A percentile compares a stretch with the other conserved stretches of the same genome.
These are phyloP conservation scores for Fonsecaea erecta DNA, from an alignment of 2,329 filamentous ascomycete species.

Conservation along the genomic window DNA sequence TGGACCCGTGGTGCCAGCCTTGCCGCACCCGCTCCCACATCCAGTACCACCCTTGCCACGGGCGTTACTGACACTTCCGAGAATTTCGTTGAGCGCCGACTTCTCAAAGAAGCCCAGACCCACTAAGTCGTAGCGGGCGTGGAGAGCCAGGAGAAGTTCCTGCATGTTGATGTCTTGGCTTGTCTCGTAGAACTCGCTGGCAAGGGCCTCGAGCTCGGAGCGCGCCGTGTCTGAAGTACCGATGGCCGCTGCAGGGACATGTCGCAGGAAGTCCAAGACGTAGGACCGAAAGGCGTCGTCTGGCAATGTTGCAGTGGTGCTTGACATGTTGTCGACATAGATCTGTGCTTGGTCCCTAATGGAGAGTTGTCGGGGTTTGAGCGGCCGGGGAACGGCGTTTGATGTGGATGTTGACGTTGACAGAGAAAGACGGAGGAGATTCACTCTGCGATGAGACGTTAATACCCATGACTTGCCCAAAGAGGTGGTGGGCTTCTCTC, in stretches of 20 bases:
- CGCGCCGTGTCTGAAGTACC: neutral
- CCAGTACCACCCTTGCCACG: neutral
- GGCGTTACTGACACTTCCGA: neutral
- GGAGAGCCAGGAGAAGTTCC: neutral
- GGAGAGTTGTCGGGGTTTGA: neutral
- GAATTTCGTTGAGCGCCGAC: neutral
- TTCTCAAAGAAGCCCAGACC: neutral
- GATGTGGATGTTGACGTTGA: neutral
- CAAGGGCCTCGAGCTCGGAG: neutral
- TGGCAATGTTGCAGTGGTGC: neutral
- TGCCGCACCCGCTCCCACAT: neutral
- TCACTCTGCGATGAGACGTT: neutral
- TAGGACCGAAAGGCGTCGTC: neutral
- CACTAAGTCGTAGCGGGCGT: neutral
- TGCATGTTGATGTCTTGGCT: neutral
- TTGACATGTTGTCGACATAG: neutral
- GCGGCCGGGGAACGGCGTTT: neutral
- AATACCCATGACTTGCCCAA: neutral
- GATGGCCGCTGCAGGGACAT: neutral
- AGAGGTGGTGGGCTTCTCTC: neutral
- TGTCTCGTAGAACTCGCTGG: neutral
- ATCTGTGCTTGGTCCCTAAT: neutral
- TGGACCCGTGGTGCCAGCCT: neutral
- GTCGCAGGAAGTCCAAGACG: neutral
- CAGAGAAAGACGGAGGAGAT: neutral